These are phyloP conservation scores for Sonneratia caseolaris DNA, from an alignment of 345 rosid species.

Conservation along the genomic window DNA sequence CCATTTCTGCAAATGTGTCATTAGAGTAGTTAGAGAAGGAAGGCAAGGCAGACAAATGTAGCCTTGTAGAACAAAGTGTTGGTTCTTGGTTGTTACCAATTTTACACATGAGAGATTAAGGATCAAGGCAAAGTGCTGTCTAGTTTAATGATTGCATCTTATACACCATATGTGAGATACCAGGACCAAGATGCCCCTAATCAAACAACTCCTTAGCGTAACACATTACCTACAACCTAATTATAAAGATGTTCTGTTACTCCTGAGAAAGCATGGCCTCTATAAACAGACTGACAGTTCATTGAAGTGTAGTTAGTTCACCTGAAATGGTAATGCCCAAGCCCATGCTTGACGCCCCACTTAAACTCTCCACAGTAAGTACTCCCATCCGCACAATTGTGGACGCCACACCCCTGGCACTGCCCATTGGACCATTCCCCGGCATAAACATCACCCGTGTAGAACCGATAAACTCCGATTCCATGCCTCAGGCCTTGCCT, in stretches of 20 bases:
- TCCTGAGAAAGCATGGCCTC: neutral
- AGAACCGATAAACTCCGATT: conserved; percentile 63
- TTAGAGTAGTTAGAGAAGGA: neutral
- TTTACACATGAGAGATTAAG: neutral
- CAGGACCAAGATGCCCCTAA: neutral
- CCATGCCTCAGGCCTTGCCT: conserved; percentile 86
- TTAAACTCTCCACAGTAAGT: conserved; percentile 69
- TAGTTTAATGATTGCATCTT: neutral
- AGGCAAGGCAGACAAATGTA: neutral
- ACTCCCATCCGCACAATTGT: conserved; percentile 76
- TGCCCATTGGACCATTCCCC: conserved; percentile 92
- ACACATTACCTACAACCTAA: neutral
- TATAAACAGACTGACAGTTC: neutral
- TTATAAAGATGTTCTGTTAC: neutral
- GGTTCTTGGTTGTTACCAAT: neutral
- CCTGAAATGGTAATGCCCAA: conserved; percentile 86
- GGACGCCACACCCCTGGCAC: conserved; percentile 75
- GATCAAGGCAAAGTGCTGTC: neutral
- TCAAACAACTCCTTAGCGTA: neutral
- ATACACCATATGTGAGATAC: neutral
- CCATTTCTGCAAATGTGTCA: conserved; percentile 32
- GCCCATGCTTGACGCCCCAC: conserved; percentile 90
- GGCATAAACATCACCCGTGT: conserved; percentile 73
- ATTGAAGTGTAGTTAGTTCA: conserved; percentile 8
- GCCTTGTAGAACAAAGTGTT: neutral